Evolutionary conservation across 768 basidiomycete species (phyloP).

Genomic region (Kwoniella europaea): DNA sequence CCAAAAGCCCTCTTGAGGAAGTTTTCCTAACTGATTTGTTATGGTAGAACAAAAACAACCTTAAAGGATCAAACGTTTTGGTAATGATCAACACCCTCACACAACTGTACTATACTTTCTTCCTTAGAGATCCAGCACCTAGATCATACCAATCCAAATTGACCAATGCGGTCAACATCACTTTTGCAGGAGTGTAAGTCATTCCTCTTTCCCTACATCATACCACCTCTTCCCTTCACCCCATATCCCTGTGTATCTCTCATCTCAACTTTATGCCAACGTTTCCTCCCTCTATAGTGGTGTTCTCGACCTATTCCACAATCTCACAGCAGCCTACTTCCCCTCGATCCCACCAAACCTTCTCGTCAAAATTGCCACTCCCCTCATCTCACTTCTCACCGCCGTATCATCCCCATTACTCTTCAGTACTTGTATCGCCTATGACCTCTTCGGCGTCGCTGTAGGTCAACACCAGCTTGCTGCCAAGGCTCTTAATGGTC

Average conservation of each 20-base stretch:
- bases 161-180: constrained; percentile 50
- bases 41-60: constrained; percentile 44
- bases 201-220: not conserved
- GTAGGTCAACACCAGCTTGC: constrained; percentile 51
- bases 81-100: constrained; percentile 54
- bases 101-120: constrained; percentile 50
- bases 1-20: no score
- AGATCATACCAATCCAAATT: constrained; percentile 47
- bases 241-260: not conserved
- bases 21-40: not conserved
- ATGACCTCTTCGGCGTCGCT: constrained; percentile 46
- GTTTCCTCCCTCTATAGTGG: constrained; percentile 16
- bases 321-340: constrained; percentile 49
- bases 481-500: constrained; percentile 31
- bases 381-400: constrained; percentile 41
- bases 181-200: constrained; percentile 54
- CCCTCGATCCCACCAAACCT: constrained; percentile 42
- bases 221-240: no score
- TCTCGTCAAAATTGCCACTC: constrained; percentile 37
- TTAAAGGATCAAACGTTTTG: constrained; percentile 48
- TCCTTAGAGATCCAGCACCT: constrained; percentile 35
- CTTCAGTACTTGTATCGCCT: constrained; percentile 46
- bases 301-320: constrained; percentile 53
- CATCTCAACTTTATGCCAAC: not conserved
- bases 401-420: constrained; percentile 43